phyloP scores from a whole-genome alignment of 2,329 filamentous ascomycete genomes.

The Whalleya microplaca region DNA sequence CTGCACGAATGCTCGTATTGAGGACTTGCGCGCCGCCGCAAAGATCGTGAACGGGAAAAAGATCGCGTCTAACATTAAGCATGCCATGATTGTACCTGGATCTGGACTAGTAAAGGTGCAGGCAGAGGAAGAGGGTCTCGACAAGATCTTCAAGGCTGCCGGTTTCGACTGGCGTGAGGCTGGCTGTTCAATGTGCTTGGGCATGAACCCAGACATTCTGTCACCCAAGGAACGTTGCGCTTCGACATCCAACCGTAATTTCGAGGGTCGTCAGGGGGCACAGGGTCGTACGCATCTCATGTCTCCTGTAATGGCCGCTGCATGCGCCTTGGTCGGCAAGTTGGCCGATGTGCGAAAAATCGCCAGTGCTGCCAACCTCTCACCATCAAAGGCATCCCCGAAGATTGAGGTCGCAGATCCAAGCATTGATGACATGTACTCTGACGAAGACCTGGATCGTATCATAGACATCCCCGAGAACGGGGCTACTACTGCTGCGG shows the following conservation, averaged over 20 bases:
- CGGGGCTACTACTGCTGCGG: conserved; percentile 61
- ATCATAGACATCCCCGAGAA: conserved; percentile 67
- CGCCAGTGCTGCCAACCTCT: background rate
- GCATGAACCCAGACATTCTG: conserved; percentile 98
- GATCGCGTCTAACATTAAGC: conserved; percentile 85
- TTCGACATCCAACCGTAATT: conserved; percentile 95
- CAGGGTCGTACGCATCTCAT: conserved; percentile 91
- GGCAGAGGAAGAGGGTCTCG: conserved; percentile 88
- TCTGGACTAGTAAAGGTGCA: conserved; percentile 92
- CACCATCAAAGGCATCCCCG: conserved; percentile 43
- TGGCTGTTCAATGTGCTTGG: conserved; percentile 97
- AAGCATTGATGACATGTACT: conserved; percentile 53
- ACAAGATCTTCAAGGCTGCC: conserved; percentile 88
- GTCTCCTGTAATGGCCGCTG: conserved; percentile 96
- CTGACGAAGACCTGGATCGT: conserved; percentile 59
- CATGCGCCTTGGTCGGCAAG: conserved; percentile 86
- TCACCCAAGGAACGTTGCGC: conserved; percentile 91
- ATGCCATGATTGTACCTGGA: conserved; percentile 94
- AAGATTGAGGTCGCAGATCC: conserved; percentile 66
- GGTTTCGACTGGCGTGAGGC: conserved; percentile 99
- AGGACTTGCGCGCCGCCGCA: conserved; percentile 89
- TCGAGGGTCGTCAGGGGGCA: conserved; percentile 94
- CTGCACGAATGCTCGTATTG: conserved; percentile 96
- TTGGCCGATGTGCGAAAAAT: conserved; percentile 72
- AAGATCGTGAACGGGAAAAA: conserved; percentile 85